Evolutionary conservation across 1,284 basidiomycete species (phyloP).

Genomic region (Tylopilus microsporus): DNA sequence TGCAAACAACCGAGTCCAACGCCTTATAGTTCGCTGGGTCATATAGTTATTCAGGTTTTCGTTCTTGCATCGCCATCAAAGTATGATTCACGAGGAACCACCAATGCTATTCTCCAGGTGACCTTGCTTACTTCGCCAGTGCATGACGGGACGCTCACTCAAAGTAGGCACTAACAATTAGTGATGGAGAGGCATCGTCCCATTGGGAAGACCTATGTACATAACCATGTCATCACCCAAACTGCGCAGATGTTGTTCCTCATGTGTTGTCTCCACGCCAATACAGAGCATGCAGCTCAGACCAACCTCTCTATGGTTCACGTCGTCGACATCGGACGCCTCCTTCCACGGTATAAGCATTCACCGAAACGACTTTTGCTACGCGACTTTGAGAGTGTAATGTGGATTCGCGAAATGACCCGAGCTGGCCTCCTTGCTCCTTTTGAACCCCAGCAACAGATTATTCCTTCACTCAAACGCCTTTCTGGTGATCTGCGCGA

Average conservation of each 20-base stretch:
- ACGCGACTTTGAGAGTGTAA: conserved; percentile 75
- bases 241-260: conserved; percentile 83
- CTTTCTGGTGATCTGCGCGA: conserved; percentile 64
- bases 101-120: conserved; percentile 65
- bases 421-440: conserved; percentile 36
- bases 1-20: conserved; percentile 77
- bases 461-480: conserved; percentile 54
- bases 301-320: conserved; percentile 22
- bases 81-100: conserved; percentile 71
- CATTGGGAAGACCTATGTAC: conserved; percentile 76
- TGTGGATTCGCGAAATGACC: conserved; percentile 59
- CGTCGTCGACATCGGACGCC: conserved; percentile 45
- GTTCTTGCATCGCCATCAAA: conserved; percentile 74
- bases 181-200: conserved; percentile 61
- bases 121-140: not conserved
- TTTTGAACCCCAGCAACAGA: conserved; percentile 51
- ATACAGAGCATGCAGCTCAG: conserved; percentile 54
- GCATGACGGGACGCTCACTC: not conserved
- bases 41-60: no score
- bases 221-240: conserved; percentile 82
- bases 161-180: conserved; percentile 66
- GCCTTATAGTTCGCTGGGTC: conserved; percentile 49
- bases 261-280: conserved; percentile 62
- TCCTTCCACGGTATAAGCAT: conserved; percentile 61
- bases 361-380: conserved; percentile 63